Evolutionary conservation across 108 stramenopile species (phyloP).

Genomic region (Cyclotella distinguenda): DNA sequence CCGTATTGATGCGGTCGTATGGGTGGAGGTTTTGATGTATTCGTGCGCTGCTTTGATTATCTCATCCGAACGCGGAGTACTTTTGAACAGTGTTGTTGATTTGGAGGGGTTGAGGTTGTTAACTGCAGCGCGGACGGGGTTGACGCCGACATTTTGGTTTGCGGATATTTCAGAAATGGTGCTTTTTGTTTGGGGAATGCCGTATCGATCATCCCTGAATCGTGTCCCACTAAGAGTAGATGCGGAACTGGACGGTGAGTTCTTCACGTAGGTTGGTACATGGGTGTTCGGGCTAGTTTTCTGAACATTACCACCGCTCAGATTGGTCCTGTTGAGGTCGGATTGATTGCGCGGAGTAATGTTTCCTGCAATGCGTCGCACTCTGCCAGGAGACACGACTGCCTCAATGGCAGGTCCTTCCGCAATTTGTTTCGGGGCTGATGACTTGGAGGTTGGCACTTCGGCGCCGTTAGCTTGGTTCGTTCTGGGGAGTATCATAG

Average conservation of each 20-base stretch:
- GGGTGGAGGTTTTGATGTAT: conserved; percentile 8
- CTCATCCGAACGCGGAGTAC: not conserved
- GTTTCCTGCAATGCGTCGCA: not conserved
- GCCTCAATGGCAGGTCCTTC: not conserved
- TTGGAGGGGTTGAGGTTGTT: not conserved
- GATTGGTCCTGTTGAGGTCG: not conserved
- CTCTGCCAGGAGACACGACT: not conserved
- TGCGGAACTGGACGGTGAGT: not conserved
- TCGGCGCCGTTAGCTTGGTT: not conserved
- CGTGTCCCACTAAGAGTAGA: not conserved
- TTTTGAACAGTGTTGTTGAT: not conserved
- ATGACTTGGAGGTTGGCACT: not conserved
- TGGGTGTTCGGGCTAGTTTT: not conserved
- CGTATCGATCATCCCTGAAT: not conserved
- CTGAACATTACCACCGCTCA: not conserved
- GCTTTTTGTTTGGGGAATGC: not conserved
- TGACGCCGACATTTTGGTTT: not conserved
- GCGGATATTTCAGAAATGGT: not conserved
- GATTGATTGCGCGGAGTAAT: not conserved
- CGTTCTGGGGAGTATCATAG: not conserved
- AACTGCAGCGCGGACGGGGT: not conserved
- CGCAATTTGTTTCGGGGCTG: not conserved
- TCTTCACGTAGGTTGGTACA: not conserved
- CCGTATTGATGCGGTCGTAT: not conserved
- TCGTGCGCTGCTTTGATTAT: conserved; percentile 20